Evolutionary conservation across 306 rosid species (phyloP), one percentile per base, ranked within the genome.

Genomic region (Casuarina glauca): DNA sequence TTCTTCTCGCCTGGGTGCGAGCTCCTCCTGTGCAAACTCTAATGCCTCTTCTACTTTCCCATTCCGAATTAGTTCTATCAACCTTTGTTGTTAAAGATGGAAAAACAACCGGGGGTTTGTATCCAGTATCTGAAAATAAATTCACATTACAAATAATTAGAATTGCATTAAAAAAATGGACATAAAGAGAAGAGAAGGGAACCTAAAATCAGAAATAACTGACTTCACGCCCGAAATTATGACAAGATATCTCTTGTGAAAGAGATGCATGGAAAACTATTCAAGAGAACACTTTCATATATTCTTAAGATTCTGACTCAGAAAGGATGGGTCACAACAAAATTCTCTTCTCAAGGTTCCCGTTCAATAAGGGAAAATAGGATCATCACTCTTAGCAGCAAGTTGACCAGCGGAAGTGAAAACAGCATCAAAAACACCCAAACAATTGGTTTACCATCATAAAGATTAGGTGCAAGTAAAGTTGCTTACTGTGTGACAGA

Each of bases 1-100:
- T 90, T 96, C 96, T 90, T 96, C 94, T 73, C 98, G 98, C 85
- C 99, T 88, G 64, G 98, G 98, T 13, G 97, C 98, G 77, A 96
- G 90, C 88, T 93, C 99, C 84, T 95, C 98, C 82, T 91, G 99
- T 12, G 99, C 98, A 88, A 93, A 95, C 81, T 90, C 99, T 51
- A 95, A 84, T 42, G 98, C 99, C 88, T 93, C 97, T 81, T 93
- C 99, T 60, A 93, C 84, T 82, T 91, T 96, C 70, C 97, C 97
- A 81, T 90, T 86, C 58, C 96, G 85, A 77, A 96, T 96, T 66
- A 96, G 89, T 82, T 93, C 99, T 78, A 95, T 91, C 85, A 95
- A 74, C 70, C 97, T 88, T 79, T 93, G 99, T 74, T 95, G 96
- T 85, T 91, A 96, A 55, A 93, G 97, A 83, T 93, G 97, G 89